Evolutionary conservation across 2,329 filamentous ascomycete genomes (phyloP), one percentile per base, ranked within the genome.

Genomic region (Beauveria scarabaeidicola): DNA sequence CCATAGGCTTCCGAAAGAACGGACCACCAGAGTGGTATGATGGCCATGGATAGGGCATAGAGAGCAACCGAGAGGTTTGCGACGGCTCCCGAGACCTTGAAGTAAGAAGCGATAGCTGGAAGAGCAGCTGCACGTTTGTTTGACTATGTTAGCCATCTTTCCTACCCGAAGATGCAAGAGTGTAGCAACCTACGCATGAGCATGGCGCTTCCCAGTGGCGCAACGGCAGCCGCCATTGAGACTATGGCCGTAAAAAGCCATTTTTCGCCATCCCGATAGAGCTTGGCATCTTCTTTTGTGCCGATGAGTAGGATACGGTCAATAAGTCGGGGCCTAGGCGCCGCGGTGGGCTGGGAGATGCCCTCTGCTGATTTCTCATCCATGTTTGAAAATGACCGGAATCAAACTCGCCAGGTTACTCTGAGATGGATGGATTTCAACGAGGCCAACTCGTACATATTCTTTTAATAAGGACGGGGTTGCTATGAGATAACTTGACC

Each of bases 11-110:
- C 90, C 9, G 87, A 91, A 67, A 94, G 91, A 1, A 86, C 87
- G 1, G 87, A 90, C 89, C 89, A 94, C 90, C 90, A 94, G 0
- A 95, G 77, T 0, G 90, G 90, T 65, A 91, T 93, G 46, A 94
- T 90, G 58, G 85, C 83, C 89, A 94, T 91, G 65, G 82, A 77
- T 5, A 94, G 77, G 88, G 94, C 91, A 70, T 92, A 94, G 61
- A 93, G 73, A 0, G 90, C 87, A 1, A 94, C 83, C 0, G 87
- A 87, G 60, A 94, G 68, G 70, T 94, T 95, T 58, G 86, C 84
- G 17, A 89, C 75, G 0, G 88, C 88, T 15, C 82, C 72, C 0
- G 82, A 81, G 15, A 85, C 79, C 63, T 86, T 64, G 46, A 94
- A 77, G 21, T 88, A 84, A 3, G 68, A 67, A 0, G 85, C 75